Evolutionary conservation across 2,329 filamentous ascomycete genomes (phyloP).

Genomic region (Alternaria novae-zelandiae): DNA sequence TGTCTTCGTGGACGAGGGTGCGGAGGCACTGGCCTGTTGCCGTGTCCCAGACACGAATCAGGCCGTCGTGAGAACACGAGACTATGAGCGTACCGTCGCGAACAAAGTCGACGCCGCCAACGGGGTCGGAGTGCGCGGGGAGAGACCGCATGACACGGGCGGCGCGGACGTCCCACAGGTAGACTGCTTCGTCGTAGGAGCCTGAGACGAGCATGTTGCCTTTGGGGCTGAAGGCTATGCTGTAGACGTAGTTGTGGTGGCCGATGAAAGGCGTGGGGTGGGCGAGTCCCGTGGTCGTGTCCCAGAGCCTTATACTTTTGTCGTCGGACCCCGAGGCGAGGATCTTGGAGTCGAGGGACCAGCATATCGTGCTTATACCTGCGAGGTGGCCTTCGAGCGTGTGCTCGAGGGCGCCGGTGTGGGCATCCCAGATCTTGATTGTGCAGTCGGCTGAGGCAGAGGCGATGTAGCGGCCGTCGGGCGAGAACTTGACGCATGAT

Average conservation of each 20-base stretch:
- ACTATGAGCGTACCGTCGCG: slow-evolving; percentile 90
- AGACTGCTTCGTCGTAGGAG: slow-evolving; percentile 96
- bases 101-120: slow-evolving; percentile 91
- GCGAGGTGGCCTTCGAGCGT: slow-evolving; percentile 93
- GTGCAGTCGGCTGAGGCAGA: slow-evolving; percentile 86
- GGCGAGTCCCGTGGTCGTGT: slow-evolving; percentile 66
- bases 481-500: slow-evolving; percentile 87
- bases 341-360: slow-evolving; percentile 86
- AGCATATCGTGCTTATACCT: slow-evolving; percentile 90
- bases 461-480: slow-evolving; percentile 87
- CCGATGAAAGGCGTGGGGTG: slow-evolving; percentile 72
- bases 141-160: slow-evolving; percentile 87
- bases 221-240: slow-evolving; percentile 93
- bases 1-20: slow-evolving; percentile 95
- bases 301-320: slow-evolving; percentile 94
- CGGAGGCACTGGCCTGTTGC: slow-evolving; percentile 92
- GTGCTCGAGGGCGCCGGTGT: slow-evolving; percentile 79
- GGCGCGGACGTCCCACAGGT: slow-evolving; percentile 92
- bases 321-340: slow-evolving; percentile 94
- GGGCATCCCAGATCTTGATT: slow-evolving; percentile 87
- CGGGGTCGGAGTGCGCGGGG: slow-evolving; percentile 93
- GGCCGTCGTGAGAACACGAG: slow-evolving; percentile 87
- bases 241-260: slow-evolving; percentile 96
- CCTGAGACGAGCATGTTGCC: slow-evolving; percentile 96
- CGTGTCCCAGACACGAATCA: slow-evolving; percentile 86